These are phyloP conservation scores for Osmanthus fragrans DNA, from an alignment of 257 asterid genomes.

Conservation along the genomic window DNA sequence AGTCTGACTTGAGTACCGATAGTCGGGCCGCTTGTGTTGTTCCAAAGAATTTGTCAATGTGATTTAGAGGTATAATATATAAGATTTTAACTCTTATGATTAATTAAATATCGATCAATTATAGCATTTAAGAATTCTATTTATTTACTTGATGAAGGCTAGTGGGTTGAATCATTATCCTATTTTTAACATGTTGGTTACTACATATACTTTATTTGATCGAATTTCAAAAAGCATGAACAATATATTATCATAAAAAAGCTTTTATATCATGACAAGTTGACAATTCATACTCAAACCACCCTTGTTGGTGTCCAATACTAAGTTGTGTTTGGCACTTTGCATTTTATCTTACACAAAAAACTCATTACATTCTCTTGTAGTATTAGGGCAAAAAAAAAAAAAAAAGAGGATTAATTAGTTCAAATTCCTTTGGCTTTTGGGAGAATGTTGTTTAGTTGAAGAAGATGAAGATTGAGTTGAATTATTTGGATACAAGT, in stretches of 20 bases:
- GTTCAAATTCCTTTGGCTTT: slow-evolving; percentile 15
- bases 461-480: background rate
- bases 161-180: background rate
- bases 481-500: background rate
- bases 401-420: background rate
- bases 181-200: slow-evolving; percentile 21
- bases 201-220: slow-evolving; percentile 15
- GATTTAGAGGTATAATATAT: too few relatives aligned
- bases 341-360: background rate
- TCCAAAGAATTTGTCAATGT: too few relatives aligned
- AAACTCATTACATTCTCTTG: background rate
- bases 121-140: background rate
- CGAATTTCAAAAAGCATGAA: background rate
- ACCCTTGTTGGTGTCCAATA: background rate
- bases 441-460: background rate
- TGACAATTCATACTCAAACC: background rate
- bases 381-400: background rate
- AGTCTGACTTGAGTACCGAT: too few relatives aligned
- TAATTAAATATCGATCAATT: background rate
- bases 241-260: background rate
- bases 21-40: background rate
- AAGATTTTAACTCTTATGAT: too few relatives aligned
- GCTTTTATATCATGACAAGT: background rate
- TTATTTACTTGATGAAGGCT: background rate
- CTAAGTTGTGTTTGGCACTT: background rate